A percentile compares a stretch with the other conserved stretches of the same genome.
phyloP scores from a whole-genome alignment of 164 flowering plant genomes.

The Vitis rotundifolia region DNA sequence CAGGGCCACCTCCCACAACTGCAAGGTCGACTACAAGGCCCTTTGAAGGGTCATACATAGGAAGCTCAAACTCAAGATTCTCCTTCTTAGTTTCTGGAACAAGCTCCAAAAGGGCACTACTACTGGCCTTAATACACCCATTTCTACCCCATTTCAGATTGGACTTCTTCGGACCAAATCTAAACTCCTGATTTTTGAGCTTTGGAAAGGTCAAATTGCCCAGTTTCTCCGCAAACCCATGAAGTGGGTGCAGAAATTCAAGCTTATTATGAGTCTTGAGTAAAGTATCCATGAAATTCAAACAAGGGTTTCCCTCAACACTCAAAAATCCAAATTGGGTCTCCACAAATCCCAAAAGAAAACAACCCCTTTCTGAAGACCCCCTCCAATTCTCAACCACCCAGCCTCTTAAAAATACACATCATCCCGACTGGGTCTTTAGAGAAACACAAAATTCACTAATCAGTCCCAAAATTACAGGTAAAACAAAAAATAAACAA shows the following conservation, averaged over 20 bases:
- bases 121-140: slow-evolving; percentile 40
- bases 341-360: slow-evolving; percentile 7
- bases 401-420: background rate
- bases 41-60: slow-evolving; percentile 73
- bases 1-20: slow-evolving; percentile 94
- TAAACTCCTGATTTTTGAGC: slow-evolving; percentile 36
- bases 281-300: slow-evolving; percentile 66
- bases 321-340: slow-evolving; percentile 8
- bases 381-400: background rate
- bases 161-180: slow-evolving; percentile 32
- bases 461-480: background rate
- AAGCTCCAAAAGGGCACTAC: slow-evolving; percentile 75
- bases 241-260: slow-evolving; percentile 50
- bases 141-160: slow-evolving; percentile 27
- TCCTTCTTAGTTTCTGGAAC: slow-evolving; percentile 87
- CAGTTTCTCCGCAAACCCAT: slow-evolving; percentile 53
- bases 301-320: background rate
- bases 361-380: background rate
- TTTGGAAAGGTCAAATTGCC: slow-evolving; percentile 33
- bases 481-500: background rate
- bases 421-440: background rate
- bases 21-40: slow-evolving; percentile 70
- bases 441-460: background rate
- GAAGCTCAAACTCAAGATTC: slow-evolving; percentile 83
- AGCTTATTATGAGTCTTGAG: slow-evolving; percentile 70